These are phyloP conservation scores for Stachybotrys chartarum DNA, from an alignment of 2,329 filamentous ascomycete species.

Conservation along the genomic window DNA sequence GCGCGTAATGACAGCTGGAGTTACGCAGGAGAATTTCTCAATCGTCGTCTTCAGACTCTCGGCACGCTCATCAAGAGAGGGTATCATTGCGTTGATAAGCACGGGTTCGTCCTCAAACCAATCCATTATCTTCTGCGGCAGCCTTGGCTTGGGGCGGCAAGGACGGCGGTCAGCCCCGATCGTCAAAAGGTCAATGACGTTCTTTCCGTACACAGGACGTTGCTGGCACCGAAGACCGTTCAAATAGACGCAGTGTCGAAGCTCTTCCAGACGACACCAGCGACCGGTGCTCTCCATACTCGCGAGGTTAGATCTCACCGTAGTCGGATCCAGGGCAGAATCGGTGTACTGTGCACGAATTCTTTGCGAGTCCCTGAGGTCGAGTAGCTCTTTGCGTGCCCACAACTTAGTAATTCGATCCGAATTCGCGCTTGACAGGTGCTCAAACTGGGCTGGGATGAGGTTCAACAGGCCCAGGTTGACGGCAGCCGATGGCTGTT, in stretches of 20 bases:
- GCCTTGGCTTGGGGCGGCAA: slow-evolving; percentile 51
- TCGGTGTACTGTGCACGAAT: slow-evolving; percentile 48
- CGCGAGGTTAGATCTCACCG: slow-evolving; percentile 60
- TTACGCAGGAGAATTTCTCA: slow-evolving; percentile 86
- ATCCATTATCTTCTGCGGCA: slow-evolving; percentile 56
- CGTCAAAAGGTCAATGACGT: slow-evolving; percentile 67
- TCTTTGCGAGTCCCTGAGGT: slow-evolving; percentile 66
- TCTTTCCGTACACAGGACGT: slow-evolving; percentile 72
- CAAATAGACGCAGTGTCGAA: slow-evolving; percentile 74
- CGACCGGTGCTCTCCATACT: slow-evolving; percentile 66
- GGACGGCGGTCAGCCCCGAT: slow-evolving; percentile 54
- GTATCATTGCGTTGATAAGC: slow-evolving; percentile 59
- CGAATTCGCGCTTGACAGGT: slow-evolving; percentile 46
- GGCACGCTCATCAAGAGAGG: slow-evolving; percentile 66
- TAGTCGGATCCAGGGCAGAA: slow-evolving; percentile 54
- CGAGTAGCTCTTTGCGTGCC: slow-evolving; percentile 61
- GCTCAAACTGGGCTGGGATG: slow-evolving; percentile 64
- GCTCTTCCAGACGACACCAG: slow-evolving; percentile 65
- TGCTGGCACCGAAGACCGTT: slow-evolving; percentile 76
- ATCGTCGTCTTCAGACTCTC: slow-evolving; percentile 66
- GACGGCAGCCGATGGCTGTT: slow-evolving; percentile 55
- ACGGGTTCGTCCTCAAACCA: slow-evolving; percentile 70
- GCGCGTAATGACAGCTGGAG: slow-evolving; percentile 77
- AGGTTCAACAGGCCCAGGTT: slow-evolving; percentile 75
- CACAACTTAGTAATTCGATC: slow-evolving; percentile 58